Evolutionary conservation across 345 rosid species (phyloP).

Genomic region (Brassica incana): DNA sequence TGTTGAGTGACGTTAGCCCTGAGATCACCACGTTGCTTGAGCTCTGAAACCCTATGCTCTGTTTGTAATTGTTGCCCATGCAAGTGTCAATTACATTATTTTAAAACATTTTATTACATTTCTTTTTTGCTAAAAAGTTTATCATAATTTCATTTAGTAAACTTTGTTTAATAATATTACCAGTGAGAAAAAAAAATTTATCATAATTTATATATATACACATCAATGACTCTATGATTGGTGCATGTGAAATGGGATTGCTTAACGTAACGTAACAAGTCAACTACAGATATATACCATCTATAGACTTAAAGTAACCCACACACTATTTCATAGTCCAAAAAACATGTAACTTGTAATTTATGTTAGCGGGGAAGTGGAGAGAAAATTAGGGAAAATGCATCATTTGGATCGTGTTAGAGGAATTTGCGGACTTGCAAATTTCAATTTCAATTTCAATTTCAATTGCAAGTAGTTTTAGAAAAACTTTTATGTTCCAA

Average conservation of each 20-base stretch:
- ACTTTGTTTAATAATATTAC: too few species aligned
- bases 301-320: neutral
- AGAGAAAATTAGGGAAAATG: constrained; percentile 5
- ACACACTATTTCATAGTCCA: neutral
- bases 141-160: too few species aligned
- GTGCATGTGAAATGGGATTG: constrained; percentile 8
- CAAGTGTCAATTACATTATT: constrained; percentile 12
- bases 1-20: constrained; percentile 57
- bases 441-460: neutral
- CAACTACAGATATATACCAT: constrained; percentile 8
- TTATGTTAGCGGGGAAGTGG: neutral
- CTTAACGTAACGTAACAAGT: constrained; percentile 3
- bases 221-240: constrained; percentile 9
- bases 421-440: neutral
- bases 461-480: too few species aligned
- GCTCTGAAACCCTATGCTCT: constrained; percentile 53
- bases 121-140: neutral
- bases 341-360: constrained; percentile 9
- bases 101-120: neutral
- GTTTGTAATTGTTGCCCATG: constrained; percentile 20
- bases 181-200: too few species aligned
- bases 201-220: neutral
- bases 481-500: too few species aligned
- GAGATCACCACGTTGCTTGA: constrained; percentile 54
- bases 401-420: constrained; percentile 18